A percentile compares a stretch with the other conserved stretches of the same genome.
These are phyloP conservation scores for Entomortierella parvispora DNA, from an alignment of 192 early-diverging fungal species.

Conservation along the genomic window DNA sequence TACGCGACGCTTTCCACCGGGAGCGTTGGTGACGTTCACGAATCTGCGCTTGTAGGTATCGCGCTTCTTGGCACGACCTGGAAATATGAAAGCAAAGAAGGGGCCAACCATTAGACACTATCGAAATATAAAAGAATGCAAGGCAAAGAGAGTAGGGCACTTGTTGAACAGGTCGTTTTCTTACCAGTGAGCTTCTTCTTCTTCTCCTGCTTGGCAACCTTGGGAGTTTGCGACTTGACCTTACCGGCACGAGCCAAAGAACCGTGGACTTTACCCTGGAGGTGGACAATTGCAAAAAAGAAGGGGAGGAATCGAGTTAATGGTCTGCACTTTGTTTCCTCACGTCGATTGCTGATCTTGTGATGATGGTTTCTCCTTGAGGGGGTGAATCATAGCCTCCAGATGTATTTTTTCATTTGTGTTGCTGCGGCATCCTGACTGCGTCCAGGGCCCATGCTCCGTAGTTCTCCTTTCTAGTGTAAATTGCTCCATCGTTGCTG, in stretches of 20 bases:
- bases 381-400: slow-evolving; percentile 24
- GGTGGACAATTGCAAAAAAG: background rate
- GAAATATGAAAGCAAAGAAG: background rate
- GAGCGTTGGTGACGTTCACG: slow-evolving; percentile 88
- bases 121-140: slow-evolving; percentile 12
- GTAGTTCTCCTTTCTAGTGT: no score
- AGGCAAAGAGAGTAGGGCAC: background rate
- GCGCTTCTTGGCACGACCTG: slow-evolving; percentile 96
- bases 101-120: slow-evolving; percentile 3
- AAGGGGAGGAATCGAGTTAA: background rate
- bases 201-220: slow-evolving; percentile 98
- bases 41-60: slow-evolving; percentile 97
- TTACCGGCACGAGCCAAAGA: slow-evolving; percentile 99
- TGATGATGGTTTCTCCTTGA: background rate
- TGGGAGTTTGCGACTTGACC: slow-evolving; percentile 99
- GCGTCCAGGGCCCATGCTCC: no score
- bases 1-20: slow-evolving; percentile 93
- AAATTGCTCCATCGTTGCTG: no score
- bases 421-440: background rate
- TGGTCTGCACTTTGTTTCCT: background rate
- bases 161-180: background rate
- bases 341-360: no score
- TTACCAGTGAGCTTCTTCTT: slow-evolving; percentile 85
- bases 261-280: slow-evolving; percentile 99
- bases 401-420: background rate